Base-by-base conservation (phyloP, 805 yeast genomes). In the Candida silvicultrix region DNA sequence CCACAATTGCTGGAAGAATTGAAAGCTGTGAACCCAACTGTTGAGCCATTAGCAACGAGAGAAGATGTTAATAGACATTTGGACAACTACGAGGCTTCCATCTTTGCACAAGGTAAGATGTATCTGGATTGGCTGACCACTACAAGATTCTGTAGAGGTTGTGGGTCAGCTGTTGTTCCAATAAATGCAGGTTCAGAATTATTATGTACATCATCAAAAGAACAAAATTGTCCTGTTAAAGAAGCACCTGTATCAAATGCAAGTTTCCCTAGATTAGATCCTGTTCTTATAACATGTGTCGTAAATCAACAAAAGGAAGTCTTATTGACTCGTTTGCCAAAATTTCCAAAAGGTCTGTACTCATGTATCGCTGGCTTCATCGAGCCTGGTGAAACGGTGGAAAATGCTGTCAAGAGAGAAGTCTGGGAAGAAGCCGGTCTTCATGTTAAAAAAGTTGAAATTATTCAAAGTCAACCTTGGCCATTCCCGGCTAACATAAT, bases 391-490 rank as follows among this genome's bases (percentile, higher is more conserved):
- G 98, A 92, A 66, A 83, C 95, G 2, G 80, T 92, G 16, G 98
- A 92, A 64, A 83, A 79, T 42, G 94, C 96, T 9, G 87, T 89
- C 19, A 73, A 81, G 38, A 73, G 98, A 47, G 98, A 92, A 62
- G 85, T 88, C 21, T 89, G 94, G 89, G 98, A 92, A 62, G 98
- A 92, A 65, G 80, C 97, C 6, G 98, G 98, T 3, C 81, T 89
- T 25, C 51, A 62, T 5, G 68, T 75, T 20, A 67, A 68, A 14
- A 63, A 75, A 4, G 86, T 92, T 19, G 62, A 72, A 40, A 74
- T 90, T 45, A 70, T 83, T 28, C 71, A 80, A 54, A 78, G 94
- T 11, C 98, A 92, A 67, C 98, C 98, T 5, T 92, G 98, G 98
- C 98, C 98, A n/a, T 92, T 80, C 64, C 98, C 98, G 1, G 88